Conservation (phyloP, 139 green algal genomes). For the Chlorella sp. region DNA sequence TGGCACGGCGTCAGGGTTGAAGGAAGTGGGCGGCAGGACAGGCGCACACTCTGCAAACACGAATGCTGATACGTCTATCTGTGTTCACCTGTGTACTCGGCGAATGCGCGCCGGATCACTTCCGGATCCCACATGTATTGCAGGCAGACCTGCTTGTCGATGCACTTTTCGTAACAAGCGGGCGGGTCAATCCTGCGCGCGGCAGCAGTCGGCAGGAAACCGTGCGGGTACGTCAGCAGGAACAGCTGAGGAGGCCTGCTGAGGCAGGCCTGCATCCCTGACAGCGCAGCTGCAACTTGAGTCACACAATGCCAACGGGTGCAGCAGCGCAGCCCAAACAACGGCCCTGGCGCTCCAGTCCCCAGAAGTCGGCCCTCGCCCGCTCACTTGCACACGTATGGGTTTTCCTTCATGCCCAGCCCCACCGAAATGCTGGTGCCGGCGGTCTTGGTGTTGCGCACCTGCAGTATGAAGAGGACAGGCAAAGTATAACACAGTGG, state of each 20-base stretch:
- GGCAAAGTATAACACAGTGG: background rate
- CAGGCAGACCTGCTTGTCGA: slow-evolving; percentile 16
- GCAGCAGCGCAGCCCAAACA: no score
- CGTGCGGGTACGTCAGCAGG: no score
- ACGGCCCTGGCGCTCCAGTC: no score
- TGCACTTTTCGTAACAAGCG: slow-evolving; percentile 22
- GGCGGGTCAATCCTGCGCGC: background rate
- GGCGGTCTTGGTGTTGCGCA: slow-evolving; percentile 27
- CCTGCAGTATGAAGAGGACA: background rate
- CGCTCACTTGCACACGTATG: slow-evolving; percentile 10
- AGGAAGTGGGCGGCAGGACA: background rate
- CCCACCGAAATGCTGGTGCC: background rate
- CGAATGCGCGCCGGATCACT: background rate
- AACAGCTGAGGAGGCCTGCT: no score
- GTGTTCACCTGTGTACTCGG: slow-evolving; percentile 9
- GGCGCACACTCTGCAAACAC: no score
- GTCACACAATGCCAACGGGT: no score
- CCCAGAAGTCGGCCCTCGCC: no score
- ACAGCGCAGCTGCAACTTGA: no score
- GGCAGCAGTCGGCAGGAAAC: background rate
- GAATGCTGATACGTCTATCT: background rate
- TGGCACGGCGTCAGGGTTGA: background rate
- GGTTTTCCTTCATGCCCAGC: slow-evolving; percentile 31
- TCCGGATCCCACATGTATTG: slow-evolving; percentile 13
- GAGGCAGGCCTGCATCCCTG: no score